Conservation (phyloP, 306 rosid genomes). For the Castanea sativa region DNA sequence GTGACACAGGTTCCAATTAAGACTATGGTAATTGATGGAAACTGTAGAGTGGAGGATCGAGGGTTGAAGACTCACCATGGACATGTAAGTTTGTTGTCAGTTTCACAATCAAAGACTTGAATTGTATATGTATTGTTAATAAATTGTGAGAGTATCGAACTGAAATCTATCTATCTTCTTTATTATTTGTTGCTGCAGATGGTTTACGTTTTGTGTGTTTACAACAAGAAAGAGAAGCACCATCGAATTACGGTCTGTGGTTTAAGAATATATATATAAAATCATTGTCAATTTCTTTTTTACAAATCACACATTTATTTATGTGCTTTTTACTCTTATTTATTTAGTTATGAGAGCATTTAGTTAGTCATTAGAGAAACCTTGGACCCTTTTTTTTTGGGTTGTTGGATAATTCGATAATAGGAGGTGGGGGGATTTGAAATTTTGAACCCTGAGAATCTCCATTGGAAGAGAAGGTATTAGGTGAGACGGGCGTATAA, state of each 20-base stretch:
- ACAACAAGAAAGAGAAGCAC: constrained; percentile 93
- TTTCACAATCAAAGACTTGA: not conserved
- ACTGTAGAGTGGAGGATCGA: constrained; percentile 99
- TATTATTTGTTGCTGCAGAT: constrained; percentile 58
- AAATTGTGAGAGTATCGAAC: not conserved
- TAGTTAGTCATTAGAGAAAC: no score
- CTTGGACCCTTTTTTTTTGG: no score
- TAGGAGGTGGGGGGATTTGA: no score
- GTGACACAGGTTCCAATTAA: constrained; percentile 77
- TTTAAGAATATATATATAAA: not conserved
- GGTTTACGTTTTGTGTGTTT: constrained; percentile 91
- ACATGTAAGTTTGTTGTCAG: constrained; percentile 62
- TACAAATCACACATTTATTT: no score
- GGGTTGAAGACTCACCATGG: constrained; percentile 99
- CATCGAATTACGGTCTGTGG: constrained; percentile 86
- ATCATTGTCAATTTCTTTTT: no score
- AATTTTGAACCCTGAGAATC: no score
- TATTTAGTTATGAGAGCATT: no score
- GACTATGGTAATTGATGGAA: constrained; percentile 85
- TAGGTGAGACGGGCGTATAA: no score
- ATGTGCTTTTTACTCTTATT: constrained; percentile 26
- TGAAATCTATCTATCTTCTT: not conserved
- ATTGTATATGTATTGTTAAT: not conserved
- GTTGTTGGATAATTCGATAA: no score
- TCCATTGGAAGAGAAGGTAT: no score